Percentiles rank a stretch among this genome's conserved stretches.
Conservation (phyloP, 306 rosid species). For the Cajanus cajan region DNA sequence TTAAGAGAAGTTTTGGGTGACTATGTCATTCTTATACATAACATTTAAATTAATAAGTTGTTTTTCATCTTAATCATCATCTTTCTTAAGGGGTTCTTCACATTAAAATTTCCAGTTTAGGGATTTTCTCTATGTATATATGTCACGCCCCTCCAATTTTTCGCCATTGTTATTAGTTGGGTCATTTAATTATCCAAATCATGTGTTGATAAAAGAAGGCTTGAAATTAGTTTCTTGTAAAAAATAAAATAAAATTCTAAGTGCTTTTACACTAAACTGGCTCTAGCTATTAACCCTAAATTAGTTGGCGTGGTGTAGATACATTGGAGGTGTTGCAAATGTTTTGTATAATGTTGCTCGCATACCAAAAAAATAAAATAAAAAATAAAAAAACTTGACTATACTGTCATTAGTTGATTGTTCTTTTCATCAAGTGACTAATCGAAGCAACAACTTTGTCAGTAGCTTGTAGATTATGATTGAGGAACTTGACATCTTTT, state of each 20-base stretch:
- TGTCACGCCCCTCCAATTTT: too few species aligned
- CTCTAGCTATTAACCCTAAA: background rate
- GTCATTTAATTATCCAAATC: too few species aligned
- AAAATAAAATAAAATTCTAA: too few species aligned
- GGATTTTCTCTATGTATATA: too few species aligned
- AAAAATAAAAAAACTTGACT: background rate
- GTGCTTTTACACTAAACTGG: background rate
- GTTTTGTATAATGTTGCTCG: background rate
- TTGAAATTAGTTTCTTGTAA: too few species aligned
- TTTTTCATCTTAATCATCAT: too few species aligned
- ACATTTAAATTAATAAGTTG: too few species aligned
- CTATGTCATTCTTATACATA: too few species aligned
- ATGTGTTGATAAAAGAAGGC: background rate
- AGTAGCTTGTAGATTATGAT: background rate
- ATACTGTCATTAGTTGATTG: background rate
- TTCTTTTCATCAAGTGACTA: background rate
- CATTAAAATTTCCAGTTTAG: too few species aligned
- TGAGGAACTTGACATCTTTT: background rate
- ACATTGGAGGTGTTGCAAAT: background rate
- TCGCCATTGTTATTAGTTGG: too few species aligned
- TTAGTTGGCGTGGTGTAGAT: background rate
- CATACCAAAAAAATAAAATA: background rate
- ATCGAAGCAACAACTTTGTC: background rate
- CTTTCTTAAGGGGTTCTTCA: too few species aligned
- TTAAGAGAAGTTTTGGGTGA: too few species aligned